phyloP scores from a whole-genome alignment of 345 rosid species.

The Arabis hirsuta region DNA sequence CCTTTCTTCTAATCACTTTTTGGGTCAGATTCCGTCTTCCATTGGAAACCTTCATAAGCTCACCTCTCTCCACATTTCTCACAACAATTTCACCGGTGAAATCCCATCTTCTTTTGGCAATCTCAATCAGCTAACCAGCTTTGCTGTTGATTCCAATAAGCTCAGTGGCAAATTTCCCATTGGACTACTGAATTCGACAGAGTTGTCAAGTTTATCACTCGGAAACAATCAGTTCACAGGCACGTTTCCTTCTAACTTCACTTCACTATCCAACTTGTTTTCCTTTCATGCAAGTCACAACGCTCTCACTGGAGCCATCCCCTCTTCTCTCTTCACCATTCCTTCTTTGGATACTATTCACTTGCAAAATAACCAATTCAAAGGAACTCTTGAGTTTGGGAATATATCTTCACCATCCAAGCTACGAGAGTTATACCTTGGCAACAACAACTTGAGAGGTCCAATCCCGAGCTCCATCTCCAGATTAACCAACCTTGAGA shows the following conservation, averaged over 20 bases:
- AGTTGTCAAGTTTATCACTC: no score
- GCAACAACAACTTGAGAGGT: conserved; percentile 39
- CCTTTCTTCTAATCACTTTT: not conserved
- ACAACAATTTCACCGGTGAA: not conserved
- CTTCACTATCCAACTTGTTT: not conserved
- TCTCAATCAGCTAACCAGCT: no score
- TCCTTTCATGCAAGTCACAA: not conserved
- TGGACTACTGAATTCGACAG: no score
- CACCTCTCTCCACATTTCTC: no score
- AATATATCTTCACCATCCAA: not conserved
- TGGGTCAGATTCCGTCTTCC: not conserved
- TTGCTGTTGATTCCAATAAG: no score
- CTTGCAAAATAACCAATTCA: not conserved
- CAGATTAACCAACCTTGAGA: not conserved
- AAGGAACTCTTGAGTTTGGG: not conserved
- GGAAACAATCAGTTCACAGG: not conserved
- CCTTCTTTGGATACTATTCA: not conserved
- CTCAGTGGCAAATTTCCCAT: not conserved
- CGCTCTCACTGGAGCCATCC: not conserved
- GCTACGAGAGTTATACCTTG: not conserved
- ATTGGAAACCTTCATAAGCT: not conserved
- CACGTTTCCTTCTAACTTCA: not conserved
- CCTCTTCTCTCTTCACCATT: not conserved
- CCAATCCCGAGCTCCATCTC: conserved; percentile 22
- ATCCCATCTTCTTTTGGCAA: no score